Evolutionary conservation across 306 rosid genomes (phyloP).

Genomic region (Dalbergia cochinchinensis): DNA sequence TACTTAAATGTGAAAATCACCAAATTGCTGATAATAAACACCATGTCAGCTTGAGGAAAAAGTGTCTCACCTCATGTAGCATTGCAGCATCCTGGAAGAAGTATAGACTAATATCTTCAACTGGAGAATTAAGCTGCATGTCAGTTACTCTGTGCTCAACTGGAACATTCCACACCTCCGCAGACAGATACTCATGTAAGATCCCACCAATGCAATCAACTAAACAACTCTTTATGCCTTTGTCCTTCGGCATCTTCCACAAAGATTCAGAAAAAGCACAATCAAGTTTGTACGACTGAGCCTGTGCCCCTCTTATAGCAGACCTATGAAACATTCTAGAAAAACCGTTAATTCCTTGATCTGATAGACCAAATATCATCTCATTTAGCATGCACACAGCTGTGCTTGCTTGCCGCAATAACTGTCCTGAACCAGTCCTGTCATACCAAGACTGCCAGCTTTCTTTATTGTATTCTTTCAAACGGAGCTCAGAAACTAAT

Average conservation of each 20-base stretch:
- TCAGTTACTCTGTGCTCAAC: slow-evolving; percentile 50
- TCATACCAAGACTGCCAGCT: slow-evolving; percentile 91
- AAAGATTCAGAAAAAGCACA: slow-evolving; percentile 49
- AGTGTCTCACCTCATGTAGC: slow-evolving; percentile 79
- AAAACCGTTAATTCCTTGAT: slow-evolving; percentile 65
- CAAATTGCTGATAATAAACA: slow-evolving; percentile 42
- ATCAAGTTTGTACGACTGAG: slow-evolving; percentile 50
- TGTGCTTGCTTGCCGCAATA: slow-evolving; percentile 91
- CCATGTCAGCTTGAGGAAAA: slow-evolving; percentile 45
- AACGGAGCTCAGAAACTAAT: slow-evolving; percentile 81
- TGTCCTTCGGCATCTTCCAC: slow-evolving; percentile 70
- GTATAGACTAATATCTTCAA: slow-evolving; percentile 68
- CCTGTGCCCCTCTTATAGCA: slow-evolving; percentile 50
- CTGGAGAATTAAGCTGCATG: slow-evolving; percentile 57
- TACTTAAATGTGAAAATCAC: slow-evolving; percentile 30
- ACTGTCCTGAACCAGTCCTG: slow-evolving; percentile 87
- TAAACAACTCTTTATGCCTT: slow-evolving; percentile 63
- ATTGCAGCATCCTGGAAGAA: slow-evolving; percentile 78
- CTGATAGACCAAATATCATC: slow-evolving; percentile 89
- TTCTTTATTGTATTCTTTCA: slow-evolving; percentile 71
- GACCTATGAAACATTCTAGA: slow-evolving; percentile 67
- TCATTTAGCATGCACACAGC: slow-evolving; percentile 92
- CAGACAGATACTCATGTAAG: slow-evolving; percentile 84
- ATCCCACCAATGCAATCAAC: slow-evolving; percentile 84
- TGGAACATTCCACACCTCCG: slow-evolving; percentile 92